Base-by-base conservation (phyloP, 208 protist species). In the Borovskyia barvae region DNA sequence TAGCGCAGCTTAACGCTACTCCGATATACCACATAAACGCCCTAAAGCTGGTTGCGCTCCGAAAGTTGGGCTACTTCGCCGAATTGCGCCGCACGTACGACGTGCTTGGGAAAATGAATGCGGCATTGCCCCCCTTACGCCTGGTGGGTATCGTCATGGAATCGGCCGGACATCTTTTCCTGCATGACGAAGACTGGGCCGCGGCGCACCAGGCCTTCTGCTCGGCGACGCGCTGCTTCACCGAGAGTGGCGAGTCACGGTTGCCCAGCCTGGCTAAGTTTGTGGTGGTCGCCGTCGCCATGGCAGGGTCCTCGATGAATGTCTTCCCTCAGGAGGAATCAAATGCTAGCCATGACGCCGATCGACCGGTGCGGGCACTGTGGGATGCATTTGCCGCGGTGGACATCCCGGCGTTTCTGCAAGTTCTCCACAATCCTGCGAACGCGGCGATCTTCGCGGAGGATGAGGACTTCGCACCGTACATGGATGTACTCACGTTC, bases 131-230 rank as follows among this genome's bases (percentile, higher is more conserved):
- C 24, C 89, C 96, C 43, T 94, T 92, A 43, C 78, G 91, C 40
- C 91, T 96, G 53, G 65, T 91, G 54, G 96, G 92, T 47, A 87
- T 96, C 41, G 97, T 98, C 20, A 66, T 87, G 60, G 92, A 98
- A 67, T 96, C 76, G 7, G 89, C 84, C 15, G 90, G 90, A 25
- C 84, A 93, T 49, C 81, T 97, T 70, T 92, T 84, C 54, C 75
- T 95, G 25, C 71, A 82, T 48, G 69, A 93, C 32, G 76, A 69
- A n/a, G 76, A 98, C 52, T 99, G 93, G 89, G 55, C 64, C 28
- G 76, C 85, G 5, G 97, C 97, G 19, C 76, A 97, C 64, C 67
- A 76, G 8, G 88, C 97, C 54, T 99, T 99, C 59, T 94, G 97
- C 37, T 43, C 66, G 5, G 93, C 95, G 0, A 97, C 97, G 73